Percentiles rank a stretch among this genome's conserved stretches.
Evolutionary conservation across 2,329 filamentous ascomycete species (phyloP).

Genomic region (Phoma sp.): DNA sequence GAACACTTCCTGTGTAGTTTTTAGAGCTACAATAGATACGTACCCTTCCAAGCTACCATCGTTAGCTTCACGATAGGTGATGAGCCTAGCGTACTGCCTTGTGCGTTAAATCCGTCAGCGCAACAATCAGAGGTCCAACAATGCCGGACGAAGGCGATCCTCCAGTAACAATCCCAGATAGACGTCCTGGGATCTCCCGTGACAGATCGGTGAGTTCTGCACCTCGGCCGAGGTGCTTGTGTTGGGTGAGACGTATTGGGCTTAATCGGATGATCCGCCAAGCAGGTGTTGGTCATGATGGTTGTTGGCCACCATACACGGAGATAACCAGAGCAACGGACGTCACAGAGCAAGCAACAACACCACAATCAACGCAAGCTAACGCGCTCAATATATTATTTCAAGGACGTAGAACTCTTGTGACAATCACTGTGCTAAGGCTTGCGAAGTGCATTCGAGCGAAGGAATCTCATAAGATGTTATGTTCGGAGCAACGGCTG

Average conservation of each 20-base stretch:
- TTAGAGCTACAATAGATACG: not conserved
- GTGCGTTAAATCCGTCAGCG: not conserved
- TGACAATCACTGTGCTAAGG: too few species aligned
- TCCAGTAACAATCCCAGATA: not conserved
- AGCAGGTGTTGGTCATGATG: constrained; percentile 6
- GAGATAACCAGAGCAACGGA: not conserved
- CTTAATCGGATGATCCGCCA: constrained; percentile 10
- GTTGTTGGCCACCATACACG: not conserved
- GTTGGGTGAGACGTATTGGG: constrained; percentile 4
- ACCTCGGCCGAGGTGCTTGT: constrained; percentile 7
- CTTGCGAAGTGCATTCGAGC: not conserved
- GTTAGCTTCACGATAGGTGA: not conserved
- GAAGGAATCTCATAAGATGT: too few species aligned
- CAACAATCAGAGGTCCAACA: not conserved
- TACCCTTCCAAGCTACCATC: not conserved
- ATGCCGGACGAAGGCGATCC: not conserved
- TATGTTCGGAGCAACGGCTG: too few species aligned
- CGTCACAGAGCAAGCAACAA: not conserved
- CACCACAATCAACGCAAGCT: not conserved
- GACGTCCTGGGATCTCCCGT: not conserved
- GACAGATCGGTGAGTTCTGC: not conserved
- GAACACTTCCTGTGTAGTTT: not conserved
- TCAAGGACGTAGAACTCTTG: too few species aligned
- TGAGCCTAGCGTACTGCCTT: not conserved
- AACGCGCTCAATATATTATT: too few species aligned